These are phyloP conservation scores for Spiromastix sp. DNA, from an alignment of 2,329 filamentous ascomycete species.

Conservation along the genomic window DNA sequence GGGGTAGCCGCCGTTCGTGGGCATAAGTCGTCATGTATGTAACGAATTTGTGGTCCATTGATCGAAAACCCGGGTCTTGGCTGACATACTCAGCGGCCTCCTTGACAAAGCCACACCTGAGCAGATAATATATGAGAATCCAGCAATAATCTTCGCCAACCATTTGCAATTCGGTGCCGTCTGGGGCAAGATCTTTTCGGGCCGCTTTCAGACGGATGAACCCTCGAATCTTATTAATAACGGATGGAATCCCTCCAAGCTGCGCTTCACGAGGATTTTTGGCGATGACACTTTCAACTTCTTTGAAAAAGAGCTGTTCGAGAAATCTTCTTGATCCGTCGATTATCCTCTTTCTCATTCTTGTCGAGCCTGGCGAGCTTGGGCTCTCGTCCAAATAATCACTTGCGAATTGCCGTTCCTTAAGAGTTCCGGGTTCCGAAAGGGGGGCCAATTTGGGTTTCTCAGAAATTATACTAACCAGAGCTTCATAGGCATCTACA, in stretches of 20 bases:
- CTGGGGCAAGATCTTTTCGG: constrained; percentile 73
- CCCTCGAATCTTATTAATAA: constrained; percentile 82
- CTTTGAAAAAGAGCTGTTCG: constrained; percentile 68
- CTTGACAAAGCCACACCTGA: constrained; percentile 71
- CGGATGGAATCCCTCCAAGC: constrained; percentile 77
- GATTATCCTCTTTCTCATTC: constrained; percentile 68
- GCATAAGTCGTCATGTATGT: constrained; percentile 81
- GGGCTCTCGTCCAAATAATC: constrained; percentile 67
- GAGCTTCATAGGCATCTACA: constrained; percentile 69
- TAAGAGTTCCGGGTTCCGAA: constrained; percentile 54
- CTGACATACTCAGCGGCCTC: constrained; percentile 84
- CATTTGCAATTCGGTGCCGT: constrained; percentile 70
- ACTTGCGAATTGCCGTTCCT: constrained; percentile 63
- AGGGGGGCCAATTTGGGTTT: constrained; percentile 48
- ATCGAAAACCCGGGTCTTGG: constrained; percentile 69
- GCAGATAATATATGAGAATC: constrained; percentile 86
- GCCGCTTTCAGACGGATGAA: constrained; percentile 74
- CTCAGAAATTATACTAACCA: constrained; percentile 71
- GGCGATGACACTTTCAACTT: constrained; percentile 65
- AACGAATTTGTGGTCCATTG: constrained; percentile 81
- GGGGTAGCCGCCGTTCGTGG: constrained; percentile 64
- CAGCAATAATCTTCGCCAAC: constrained; percentile 78
- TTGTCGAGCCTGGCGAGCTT: constrained; percentile 52
- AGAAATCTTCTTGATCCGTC: constrained; percentile 69
- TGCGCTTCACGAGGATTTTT: constrained; percentile 83